Evolutionary conservation across 2,329 filamentous ascomycete genomes (phyloP), one percentile per base, ranked within the genome.

Genomic region (Aspergillus piperis): DNA sequence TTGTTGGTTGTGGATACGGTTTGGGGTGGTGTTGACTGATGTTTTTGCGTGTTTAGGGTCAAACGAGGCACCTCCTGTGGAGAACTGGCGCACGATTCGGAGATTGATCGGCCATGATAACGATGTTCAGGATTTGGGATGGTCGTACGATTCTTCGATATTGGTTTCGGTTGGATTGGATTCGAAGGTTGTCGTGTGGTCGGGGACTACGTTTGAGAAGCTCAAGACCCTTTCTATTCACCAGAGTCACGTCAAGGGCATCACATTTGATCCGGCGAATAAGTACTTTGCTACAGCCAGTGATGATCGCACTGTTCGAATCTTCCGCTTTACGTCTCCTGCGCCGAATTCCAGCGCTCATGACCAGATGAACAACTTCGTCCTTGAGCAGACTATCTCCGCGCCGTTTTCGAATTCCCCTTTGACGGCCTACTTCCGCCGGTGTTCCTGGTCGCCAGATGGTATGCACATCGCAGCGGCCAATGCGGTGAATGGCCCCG

Each of bases 241-340:
- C 77, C 92, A 96, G 75, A 97, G 92, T 75, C 96, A 98, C 74
- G 95, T 99, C 80, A 99, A 99, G 76, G 95, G 96, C 63, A 96
- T 99, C 70, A 96, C 94, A 0, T 99, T 99, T 73, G 95, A 99
- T 73, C 95, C 95, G 0, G 95, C 95, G 44, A 98, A 98, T 81
- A 99, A 98, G 75, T 99, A 96, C 81, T 99, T 99, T 77, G 95
- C 96, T 15, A 99, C 96, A 0, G 93, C 96, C 2, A 96, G 92
- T 78, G 95, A 99, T 75, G 95, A 99, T 76, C 88, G 95, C 61
- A 94, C 92, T 2, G 96, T 99, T 77, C 96, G 96, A 75, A 91
- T 99, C 69, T 98, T 96, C 77, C 88, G 93, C 61, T 99, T 97
- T 75, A 96, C 91, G 2, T 90, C 94, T 1, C 93, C 95, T 0